Evolutionary conservation across 441 rosid species (phyloP).

Genomic region (Omphalea diandra): DNA sequence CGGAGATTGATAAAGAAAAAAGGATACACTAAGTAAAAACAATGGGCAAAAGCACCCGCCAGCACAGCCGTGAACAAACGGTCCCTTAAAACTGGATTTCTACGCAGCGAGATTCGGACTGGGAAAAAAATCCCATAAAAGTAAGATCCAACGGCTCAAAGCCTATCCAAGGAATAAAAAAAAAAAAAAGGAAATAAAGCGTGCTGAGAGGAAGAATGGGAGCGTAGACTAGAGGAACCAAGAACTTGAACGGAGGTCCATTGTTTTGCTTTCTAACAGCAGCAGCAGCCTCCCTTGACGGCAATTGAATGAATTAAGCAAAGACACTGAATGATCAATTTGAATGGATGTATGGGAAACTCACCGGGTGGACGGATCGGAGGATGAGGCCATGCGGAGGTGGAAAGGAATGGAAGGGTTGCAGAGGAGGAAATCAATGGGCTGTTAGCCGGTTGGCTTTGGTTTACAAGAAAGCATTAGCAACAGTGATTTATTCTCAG

Average conservation of each 20-base stretch:
- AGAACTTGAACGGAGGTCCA: conserved; percentile 69
- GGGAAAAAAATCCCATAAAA: background rate
- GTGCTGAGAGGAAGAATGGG: conserved; percentile 88
- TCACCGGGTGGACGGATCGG: conserved; percentile 46
- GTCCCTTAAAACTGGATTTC: conserved; percentile 75
- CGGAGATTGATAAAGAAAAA: conserved; percentile 17
- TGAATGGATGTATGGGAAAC: conserved; percentile 11
- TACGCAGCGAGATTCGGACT: conserved; percentile 74
- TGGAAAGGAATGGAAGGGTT: too few species aligned
- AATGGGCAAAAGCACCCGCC: conserved; percentile 88
- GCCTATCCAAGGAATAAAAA: background rate
- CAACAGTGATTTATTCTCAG: too few species aligned
- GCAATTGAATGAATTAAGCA: background rate
- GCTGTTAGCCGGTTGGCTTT: too few species aligned
- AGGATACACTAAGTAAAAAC: conserved; percentile 94
- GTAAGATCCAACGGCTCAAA: background rate
- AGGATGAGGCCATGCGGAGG: conserved; percentile 46
- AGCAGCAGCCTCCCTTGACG: too few species aligned
- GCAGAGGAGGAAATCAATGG: too few species aligned
- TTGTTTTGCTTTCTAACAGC: conserved; percentile 44
- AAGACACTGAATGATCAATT: background rate
- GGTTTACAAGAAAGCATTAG: too few species aligned
- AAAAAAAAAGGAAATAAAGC: conserved; percentile 19
- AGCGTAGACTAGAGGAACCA: conserved; percentile 88
- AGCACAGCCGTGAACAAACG: conserved; percentile 71